These are phyloP conservation scores for Aspergillus ibericus DNA, from an alignment of 2,329 filamentous ascomycete genomes.

Conservation along the genomic window DNA sequence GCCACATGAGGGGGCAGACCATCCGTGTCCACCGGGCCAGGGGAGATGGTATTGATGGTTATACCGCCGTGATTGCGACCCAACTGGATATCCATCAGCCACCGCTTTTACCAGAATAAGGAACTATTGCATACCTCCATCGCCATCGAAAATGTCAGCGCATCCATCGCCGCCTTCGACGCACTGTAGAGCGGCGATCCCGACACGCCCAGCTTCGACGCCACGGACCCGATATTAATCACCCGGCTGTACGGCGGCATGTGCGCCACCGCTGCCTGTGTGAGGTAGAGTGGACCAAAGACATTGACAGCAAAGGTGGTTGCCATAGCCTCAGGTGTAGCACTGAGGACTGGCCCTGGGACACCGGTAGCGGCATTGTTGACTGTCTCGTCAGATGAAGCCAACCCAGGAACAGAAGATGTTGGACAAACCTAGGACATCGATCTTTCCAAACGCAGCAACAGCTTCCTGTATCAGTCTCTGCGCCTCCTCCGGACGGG, in stretches of 20 bases:
- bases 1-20: neutral
- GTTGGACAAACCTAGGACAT: neutral
- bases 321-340: neutral
- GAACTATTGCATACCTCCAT: neutral
- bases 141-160: neutral
- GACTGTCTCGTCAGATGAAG: neutral
- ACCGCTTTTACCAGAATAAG: too few species aligned
- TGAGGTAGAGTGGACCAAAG: neutral
- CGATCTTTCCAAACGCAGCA: neutral
- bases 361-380: neutral
- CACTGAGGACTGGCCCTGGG: neutral
- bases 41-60: neutral
- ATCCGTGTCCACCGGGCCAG: conserved; percentile 1
- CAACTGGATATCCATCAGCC: neutral
- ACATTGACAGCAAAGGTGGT: conserved; percentile 1
- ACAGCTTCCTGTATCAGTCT: neutral
- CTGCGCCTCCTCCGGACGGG: conserved; percentile 7
- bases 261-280: neutral
- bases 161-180: conserved; percentile 2
- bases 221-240: neutral
- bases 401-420: neutral
- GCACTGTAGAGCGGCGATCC: neutral
- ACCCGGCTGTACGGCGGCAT: conserved; percentile 2
- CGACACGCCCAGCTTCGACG: neutral
- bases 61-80: conserved; percentile 4